These are phyloP conservation scores for Chytriomyces hyalinus DNA, from an alignment of 192 early-diverging fungal genomes.

Conservation along the genomic window DNA sequence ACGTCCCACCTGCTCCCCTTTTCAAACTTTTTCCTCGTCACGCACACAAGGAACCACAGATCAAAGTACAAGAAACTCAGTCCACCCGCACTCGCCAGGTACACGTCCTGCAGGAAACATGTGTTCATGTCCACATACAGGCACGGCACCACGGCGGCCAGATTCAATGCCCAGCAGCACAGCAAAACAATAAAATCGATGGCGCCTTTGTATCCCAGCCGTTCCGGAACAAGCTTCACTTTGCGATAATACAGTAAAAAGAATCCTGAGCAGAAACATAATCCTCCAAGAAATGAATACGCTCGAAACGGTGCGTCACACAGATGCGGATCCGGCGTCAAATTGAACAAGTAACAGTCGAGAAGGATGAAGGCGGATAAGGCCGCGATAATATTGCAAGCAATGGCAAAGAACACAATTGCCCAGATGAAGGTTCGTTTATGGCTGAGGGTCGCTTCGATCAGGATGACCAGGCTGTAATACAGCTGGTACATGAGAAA, in stretches of 20 bases:
- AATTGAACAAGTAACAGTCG: slow-evolving; percentile 6
- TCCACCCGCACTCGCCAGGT: background rate
- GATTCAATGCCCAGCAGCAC: slow-evolving; percentile 1
- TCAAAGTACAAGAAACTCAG: slow-evolving; percentile 21
- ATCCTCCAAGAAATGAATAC: background rate
- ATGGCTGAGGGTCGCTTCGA: background rate
- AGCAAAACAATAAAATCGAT: slow-evolving; percentile 6
- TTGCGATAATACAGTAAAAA: slow-evolving; percentile 11
- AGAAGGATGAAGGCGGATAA: background rate
- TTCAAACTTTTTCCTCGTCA: slow-evolving; percentile 2
- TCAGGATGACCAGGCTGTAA: background rate
- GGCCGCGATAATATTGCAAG: background rate
- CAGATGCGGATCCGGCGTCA: background rate
- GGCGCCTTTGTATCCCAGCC: background rate
- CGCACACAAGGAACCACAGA: slow-evolving; percentile 8
- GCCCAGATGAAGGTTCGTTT: background rate
- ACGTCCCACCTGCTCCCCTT: slow-evolving; percentile 3
- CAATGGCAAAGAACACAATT: background rate
- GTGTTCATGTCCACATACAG: background rate
- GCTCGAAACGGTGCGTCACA: background rate
- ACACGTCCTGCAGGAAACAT: slow-evolving; percentile 5
- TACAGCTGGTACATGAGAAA: slow-evolving; percentile 9
- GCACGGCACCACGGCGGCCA: slow-evolving; percentile 20
- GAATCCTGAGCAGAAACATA: slow-evolving; percentile 12
- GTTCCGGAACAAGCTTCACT: slow-evolving; percentile 13